phyloP scores from a whole-genome alignment of 2,329 filamentous ascomycete species.

The Fusarium avenaceum region DNA sequence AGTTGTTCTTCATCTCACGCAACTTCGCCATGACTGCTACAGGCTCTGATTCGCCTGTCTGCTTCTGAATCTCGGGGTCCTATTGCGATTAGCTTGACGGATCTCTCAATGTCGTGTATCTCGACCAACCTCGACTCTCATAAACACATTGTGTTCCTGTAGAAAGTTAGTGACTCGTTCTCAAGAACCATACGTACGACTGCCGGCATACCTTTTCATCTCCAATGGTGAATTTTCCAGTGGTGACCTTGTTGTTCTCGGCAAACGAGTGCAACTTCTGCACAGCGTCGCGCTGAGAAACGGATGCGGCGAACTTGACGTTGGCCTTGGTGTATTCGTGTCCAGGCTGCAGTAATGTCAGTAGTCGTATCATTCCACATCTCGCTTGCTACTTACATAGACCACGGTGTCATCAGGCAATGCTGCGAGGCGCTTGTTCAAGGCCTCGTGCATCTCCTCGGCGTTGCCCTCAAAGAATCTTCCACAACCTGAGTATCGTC shows the following conservation, averaged over 20 bases:
- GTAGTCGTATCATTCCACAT: neutral
- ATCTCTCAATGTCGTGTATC: neutral
- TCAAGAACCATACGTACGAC: neutral
- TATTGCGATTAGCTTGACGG: slow-evolving; percentile 51
- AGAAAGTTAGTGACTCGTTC: slow-evolving; percentile 11
- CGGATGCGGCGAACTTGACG: slow-evolving; percentile 85
- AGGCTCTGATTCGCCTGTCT: slow-evolving; percentile 83
- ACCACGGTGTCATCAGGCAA: slow-evolving; percentile 93
- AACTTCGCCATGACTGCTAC: slow-evolving; percentile 87
- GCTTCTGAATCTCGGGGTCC: slow-evolving; percentile 87
- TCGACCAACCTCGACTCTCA: slow-evolving; percentile 80
- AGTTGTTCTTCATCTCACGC: slow-evolving; percentile 90
- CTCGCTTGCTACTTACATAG: slow-evolving; percentile 71
- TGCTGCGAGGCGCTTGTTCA: slow-evolving; percentile 85
- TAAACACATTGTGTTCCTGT: slow-evolving; percentile 96
- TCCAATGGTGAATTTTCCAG: slow-evolving; percentile 95
- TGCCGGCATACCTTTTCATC: slow-evolving; percentile 84
- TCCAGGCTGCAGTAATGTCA: slow-evolving; percentile 72
- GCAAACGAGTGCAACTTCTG: slow-evolving; percentile 83
- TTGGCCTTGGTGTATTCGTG: slow-evolving; percentile 99
- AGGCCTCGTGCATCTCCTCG: slow-evolving; percentile 89
- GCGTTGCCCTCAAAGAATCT: slow-evolving; percentile 95
- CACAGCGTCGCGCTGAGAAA: slow-evolving; percentile 80
- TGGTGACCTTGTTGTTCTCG: slow-evolving; percentile 85
- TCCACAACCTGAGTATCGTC: slow-evolving; percentile 77